Evolutionary conservation across 352 stramenopile genomes (phyloP).

Genomic region (Nothophytophthora sp.): DNA sequence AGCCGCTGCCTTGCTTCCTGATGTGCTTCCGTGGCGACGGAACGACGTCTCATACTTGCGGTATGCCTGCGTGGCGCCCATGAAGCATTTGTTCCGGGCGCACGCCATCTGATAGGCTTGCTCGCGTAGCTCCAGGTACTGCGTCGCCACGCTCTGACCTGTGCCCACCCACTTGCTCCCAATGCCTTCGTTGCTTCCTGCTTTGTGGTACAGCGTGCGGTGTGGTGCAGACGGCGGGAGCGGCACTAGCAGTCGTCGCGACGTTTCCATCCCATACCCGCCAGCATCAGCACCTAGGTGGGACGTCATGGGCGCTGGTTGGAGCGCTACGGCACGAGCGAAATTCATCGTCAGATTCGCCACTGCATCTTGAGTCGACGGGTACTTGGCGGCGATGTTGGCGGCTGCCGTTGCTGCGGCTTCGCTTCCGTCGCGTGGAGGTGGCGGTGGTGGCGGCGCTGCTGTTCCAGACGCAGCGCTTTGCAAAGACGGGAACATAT

Average conservation of each 20-base stretch:
- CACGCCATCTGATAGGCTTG: slow-evolving; percentile 80
- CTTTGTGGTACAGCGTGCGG: slow-evolving; percentile 62
- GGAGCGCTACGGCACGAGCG: slow-evolving; percentile 70
- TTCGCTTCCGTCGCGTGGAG: slow-evolving; percentile 7
- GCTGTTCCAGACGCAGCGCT: slow-evolving; percentile 18
- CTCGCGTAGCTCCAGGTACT: slow-evolving; percentile 81
- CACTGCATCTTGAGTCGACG: slow-evolving; percentile 24
- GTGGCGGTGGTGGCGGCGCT: slow-evolving; percentile 7
- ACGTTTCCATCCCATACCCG: slow-evolving; percentile 17
- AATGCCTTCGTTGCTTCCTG: slow-evolving; percentile 33
- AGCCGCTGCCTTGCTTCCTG: not conserved
- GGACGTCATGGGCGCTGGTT: slow-evolving; percentile 21
- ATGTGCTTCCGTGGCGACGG: too few relatives aligned
- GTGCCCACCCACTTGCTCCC: slow-evolving; percentile 67
- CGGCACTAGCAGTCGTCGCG: slow-evolving; percentile 11
- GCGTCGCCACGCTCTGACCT: slow-evolving; percentile 48
- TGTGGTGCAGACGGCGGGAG: slow-evolving; percentile 18
- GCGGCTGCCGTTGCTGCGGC: slow-evolving; percentile 1
- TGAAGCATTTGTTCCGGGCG: slow-evolving; percentile 87
- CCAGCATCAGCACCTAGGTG: slow-evolving; percentile 1
- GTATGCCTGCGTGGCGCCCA: slow-evolving; percentile 84
- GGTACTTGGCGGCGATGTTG: slow-evolving; percentile 15
- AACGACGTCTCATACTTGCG: slow-evolving; percentile 46
- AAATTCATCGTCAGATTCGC: slow-evolving; percentile 73
- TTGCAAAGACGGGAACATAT: slow-evolving; percentile 81